phyloP scores from a whole-genome alignment of 768 basidiomycete genomes.

The Collybiopsis confluens region DNA sequence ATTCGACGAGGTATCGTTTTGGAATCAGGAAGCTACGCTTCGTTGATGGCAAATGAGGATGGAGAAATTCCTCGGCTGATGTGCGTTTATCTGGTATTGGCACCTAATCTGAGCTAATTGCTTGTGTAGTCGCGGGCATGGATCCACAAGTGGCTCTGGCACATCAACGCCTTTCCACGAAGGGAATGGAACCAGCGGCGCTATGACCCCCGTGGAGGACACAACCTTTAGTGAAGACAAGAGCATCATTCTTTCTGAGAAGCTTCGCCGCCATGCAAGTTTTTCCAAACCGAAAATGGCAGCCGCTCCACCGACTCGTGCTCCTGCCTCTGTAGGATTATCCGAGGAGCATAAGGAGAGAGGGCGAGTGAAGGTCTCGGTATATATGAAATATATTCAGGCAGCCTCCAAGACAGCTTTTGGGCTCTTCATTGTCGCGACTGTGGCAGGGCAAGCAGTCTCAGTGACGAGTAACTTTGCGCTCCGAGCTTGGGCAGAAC shows the following conservation, averaged over 20 bases:
- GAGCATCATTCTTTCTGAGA: conserved; percentile 43
- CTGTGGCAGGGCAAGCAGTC: conserved; percentile 51
- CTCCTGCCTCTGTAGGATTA: conserved; percentile 39
- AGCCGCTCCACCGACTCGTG: conserved; percentile 32
- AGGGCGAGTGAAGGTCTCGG: conserved; percentile 72
- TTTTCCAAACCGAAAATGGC: conserved; percentile 54
- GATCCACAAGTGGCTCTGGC: conserved; percentile 42
- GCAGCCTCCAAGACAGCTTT: conserved; percentile 79
- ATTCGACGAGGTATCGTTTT: conserved; percentile 80
- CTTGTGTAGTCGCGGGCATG: conserved; percentile 38
- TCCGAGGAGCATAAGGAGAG: conserved; percentile 73
- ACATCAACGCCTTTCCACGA: conserved; percentile 44
- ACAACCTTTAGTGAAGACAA: conserved; percentile 21
- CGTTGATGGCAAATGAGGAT: conserved; percentile 54
- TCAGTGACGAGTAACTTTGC: conserved; percentile 60
- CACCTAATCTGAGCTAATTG: neutral
- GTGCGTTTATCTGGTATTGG: conserved; percentile 34
- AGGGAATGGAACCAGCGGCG: conserved; percentile 23
- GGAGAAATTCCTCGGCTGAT: conserved; percentile 73
- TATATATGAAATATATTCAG: conserved; percentile 75
- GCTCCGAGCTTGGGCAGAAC: conserved; percentile 80
- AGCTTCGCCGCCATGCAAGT: conserved; percentile 52
- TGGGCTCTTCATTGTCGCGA: conserved; percentile 52
- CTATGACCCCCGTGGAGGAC: conserved; percentile 27
- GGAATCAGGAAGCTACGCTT: conserved; percentile 65